Conservation (phyloP, 768 basidiomycete species). For the Tephrocybe sp. region DNA sequence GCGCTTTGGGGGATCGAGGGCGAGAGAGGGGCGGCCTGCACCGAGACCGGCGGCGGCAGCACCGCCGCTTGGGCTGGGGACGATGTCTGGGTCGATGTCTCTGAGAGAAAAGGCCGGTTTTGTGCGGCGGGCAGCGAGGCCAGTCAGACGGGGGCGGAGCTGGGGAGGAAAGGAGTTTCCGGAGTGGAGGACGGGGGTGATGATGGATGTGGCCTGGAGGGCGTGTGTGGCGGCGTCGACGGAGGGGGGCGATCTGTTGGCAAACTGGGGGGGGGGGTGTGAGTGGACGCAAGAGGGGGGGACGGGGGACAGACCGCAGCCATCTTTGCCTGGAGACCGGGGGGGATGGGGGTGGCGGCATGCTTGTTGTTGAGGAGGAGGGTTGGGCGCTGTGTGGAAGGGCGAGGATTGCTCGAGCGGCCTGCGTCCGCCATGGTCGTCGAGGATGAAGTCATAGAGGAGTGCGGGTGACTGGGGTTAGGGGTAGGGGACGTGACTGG, state of each 20-base stretch:
- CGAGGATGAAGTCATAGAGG: slow-evolving; percentile 15
- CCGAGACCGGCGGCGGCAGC: slow-evolving; percentile 71
- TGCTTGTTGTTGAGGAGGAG: slow-evolving; percentile 43
- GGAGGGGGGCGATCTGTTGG: slow-evolving; percentile 35
- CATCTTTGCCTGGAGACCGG: slow-evolving; percentile 91
- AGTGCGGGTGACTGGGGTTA: slow-evolving; percentile 7
- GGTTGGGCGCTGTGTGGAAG: slow-evolving; percentile 28
- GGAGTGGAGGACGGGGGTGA: slow-evolving; percentile 22
- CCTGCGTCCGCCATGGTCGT: slow-evolving; percentile 21
- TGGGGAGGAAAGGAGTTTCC: slow-evolving; percentile 13
- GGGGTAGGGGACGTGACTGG: too few species aligned
- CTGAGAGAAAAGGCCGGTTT: slow-evolving; percentile 62
- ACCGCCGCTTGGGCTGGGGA: slow-evolving; percentile 46
- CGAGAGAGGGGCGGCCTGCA: slow-evolving; percentile 57
- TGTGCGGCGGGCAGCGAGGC: slow-evolving; percentile 44
- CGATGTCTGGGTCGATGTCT: slow-evolving; percentile 52
- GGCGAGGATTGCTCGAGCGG: slow-evolving; percentile 24
- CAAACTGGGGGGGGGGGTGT: slow-evolving; percentile 16
- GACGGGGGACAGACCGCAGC: slow-evolving; percentile 58
- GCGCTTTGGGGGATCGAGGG: slow-evolving; percentile 35
- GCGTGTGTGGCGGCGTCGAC: slow-evolving; percentile 35
- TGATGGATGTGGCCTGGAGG: neutral
- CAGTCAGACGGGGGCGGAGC: slow-evolving; percentile 23
- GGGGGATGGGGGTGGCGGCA: slow-evolving; percentile 75
- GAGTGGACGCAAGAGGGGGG: neutral